A percentile compares a stretch with the other conserved stretches of the same genome.
Evolutionary conservation across 1,284 basidiomycete species (phyloP).

Genomic region (Sanguinoderma infundibulare): DNA sequence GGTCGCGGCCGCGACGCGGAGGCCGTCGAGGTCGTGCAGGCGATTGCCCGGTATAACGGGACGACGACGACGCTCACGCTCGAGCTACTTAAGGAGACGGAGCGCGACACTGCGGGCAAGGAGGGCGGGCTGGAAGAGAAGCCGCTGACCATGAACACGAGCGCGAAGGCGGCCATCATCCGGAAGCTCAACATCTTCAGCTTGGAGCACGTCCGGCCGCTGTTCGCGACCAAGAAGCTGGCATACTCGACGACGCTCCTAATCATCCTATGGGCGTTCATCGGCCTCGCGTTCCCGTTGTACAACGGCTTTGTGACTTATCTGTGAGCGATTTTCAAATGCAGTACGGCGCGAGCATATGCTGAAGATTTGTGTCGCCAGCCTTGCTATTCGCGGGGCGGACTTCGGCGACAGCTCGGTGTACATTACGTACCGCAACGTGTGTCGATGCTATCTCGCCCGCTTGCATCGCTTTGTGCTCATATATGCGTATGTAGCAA

Average conservation of each 20-base stretch:
- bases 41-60: constrained; percentile 74
- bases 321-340: constrained; percentile 48
- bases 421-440: constrained; percentile 69
- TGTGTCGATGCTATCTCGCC: constrained; percentile 33
- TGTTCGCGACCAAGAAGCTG: constrained; percentile 68
- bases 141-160: constrained; percentile 31
- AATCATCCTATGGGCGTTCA: constrained; percentile 66
- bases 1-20: constrained; percentile 71
- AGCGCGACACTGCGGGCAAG: constrained; percentile 22
- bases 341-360: not conserved
- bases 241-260: constrained; percentile 66
- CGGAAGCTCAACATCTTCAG: constrained; percentile 52
- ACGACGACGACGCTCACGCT: constrained; percentile 48
- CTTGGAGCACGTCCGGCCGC: constrained; percentile 49
- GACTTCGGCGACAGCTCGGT: constrained; percentile 61
- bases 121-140: constrained; percentile 21
- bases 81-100: constrained; percentile 47
- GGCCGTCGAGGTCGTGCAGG: constrained; percentile 72
- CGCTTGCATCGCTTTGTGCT: not conserved
- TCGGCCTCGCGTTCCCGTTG: constrained; percentile 74
- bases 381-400: constrained; percentile 59
- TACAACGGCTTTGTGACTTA: constrained; percentile 66
- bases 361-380: constrained; percentile 25
- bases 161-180: constrained; percentile 40
- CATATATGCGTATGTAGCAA: constrained; percentile 44